A percentile compares a stretch with the other conserved stretches of the same genome.
Evolutionary conservation across 2,329 filamentous ascomycete genomes (phyloP).

Genomic region (Stagonosporopsis vannaccii): DNA sequence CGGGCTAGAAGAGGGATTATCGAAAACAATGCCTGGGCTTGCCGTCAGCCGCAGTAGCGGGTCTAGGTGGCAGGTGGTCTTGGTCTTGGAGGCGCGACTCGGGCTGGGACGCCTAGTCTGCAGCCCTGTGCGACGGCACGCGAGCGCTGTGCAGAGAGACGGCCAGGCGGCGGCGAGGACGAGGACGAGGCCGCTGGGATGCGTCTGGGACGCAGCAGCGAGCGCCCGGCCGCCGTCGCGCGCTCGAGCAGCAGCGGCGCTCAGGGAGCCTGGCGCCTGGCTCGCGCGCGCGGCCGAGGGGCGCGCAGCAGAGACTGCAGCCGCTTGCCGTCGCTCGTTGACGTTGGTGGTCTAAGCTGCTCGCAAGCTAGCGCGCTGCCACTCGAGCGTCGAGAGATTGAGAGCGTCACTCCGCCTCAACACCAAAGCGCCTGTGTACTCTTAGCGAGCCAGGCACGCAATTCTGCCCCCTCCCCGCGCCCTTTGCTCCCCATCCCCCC

Average conservation of each 20-base stretch:
- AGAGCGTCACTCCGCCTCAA: conserved; percentile 22
- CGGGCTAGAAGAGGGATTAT: neutral
- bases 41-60: conserved; percentile 17
- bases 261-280: too few species aligned
- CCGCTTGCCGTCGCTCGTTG: conserved; percentile 17
- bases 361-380: conserved; percentile 10
- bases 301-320: too few species aligned
- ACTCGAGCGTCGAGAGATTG: conserved; percentile 11
- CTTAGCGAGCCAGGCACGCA: conserved; percentile 30
- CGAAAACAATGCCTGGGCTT: conserved; percentile 4
- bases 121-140: conserved; percentile 28
- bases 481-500: conserved; percentile 5
- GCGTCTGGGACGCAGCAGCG: too few species aligned
- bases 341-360: conserved; percentile 10
- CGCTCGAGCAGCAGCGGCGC: conserved; percentile 5
- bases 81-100: conserved; percentile 4
- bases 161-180: too few species aligned
- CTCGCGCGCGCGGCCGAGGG: too few species aligned
- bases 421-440: conserved; percentile 29
- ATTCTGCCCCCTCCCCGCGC: conserved; percentile 16
- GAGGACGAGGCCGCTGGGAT: too few species aligned
- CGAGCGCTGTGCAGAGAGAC: conserved; percentile 18
- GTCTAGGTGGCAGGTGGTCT: conserved; percentile 3
- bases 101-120: conserved; percentile 1
- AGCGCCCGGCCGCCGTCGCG: conserved; percentile 5